A percentile compares a stretch with the other conserved stretches of the same genome.
Evolutionary conservation across 2,329 filamentous ascomycete genomes (phyloP).

Genomic region (Talaromyces verruculosus): DNA sequence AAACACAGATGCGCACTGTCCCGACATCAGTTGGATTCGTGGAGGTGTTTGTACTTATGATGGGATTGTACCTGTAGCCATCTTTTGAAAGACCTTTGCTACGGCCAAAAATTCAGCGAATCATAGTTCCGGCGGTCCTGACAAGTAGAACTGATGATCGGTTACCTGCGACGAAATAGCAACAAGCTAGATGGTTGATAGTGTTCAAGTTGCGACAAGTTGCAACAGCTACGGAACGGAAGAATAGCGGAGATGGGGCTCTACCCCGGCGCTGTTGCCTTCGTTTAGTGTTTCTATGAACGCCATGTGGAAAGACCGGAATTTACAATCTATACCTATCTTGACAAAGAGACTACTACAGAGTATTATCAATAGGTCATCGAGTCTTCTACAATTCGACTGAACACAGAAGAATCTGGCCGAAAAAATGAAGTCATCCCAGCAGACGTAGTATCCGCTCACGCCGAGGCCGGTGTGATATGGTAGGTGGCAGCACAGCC

Average conservation of each 20-base stretch:
- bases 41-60: neutral
- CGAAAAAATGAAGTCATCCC: conserved; percentile 6
- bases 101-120: neutral
- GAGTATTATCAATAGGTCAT: neutral
- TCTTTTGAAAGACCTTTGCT: conserved; percentile 6
- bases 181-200: neutral
- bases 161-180: neutral
- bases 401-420: neutral
- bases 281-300: neutral
- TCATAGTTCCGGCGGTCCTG: neutral
- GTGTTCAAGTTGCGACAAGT: neutral
- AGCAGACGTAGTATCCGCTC: neutral
- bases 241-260: conserved; percentile 6
- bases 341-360: neutral
- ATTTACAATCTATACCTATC: neutral
- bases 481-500: conserved; percentile 12
- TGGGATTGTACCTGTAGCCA: conserved; percentile 22
- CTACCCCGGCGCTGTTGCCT: neutral
- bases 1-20: conserved; percentile 86
- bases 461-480: conserved; percentile 2
- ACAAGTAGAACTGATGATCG: neutral
- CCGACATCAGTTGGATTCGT: neutral
- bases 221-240: conserved; percentile 4
- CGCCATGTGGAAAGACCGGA: neutral
- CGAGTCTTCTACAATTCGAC: neutral